Evolutionary conservation across 768 basidiomycete species (phyloP), one percentile per base, ranked within the genome.

Genomic region (Pleurotus djamor): DNA sequence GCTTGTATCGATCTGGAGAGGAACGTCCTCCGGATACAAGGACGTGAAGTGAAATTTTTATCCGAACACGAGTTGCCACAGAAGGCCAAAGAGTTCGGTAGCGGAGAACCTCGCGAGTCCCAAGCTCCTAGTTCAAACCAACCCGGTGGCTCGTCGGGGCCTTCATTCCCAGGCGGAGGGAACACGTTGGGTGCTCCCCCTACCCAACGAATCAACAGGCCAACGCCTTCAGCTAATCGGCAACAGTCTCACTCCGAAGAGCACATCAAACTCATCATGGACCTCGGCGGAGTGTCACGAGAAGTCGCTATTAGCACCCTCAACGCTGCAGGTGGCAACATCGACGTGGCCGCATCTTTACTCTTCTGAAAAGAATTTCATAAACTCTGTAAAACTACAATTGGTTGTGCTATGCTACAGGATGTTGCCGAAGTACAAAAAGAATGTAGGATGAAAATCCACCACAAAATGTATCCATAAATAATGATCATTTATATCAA

Each of bases 1-100:
- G 96, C 95, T 4, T 92, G 88, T 68, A 98, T 99, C 71, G 97
- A 99, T 72, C 83, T 99, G 21, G 80, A 88, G 65, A 94, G 94
- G 71, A 85, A 87, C 63, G 91, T 91, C 10, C 85, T 99, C 17
- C 84, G 94, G n/a, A 98, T 99, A 52, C 92, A 94, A 76, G 89
- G 85, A 14, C 83, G 92, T 12, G 93, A 97, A 72, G 88, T 99
- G 7, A 73, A 74, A 14, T 99, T 99, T 79, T 77, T 99, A 4
- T 72, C 93, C 1, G 97, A 99, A 75, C 97, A 99, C 71, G 92
- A 98, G 73, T 81, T 99, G 4, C 96, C 96, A 0, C 87, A 88
- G 8, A 89, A 90, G 67, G 91, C 88, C 4, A 83, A 86, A 17
- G 73, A 75, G 56, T 61, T 74, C 41, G 76, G 80, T 12, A 62